phyloP scores from a whole-genome alignment of 139 green algal species.

The Chlorella sorokiniana region DNA sequence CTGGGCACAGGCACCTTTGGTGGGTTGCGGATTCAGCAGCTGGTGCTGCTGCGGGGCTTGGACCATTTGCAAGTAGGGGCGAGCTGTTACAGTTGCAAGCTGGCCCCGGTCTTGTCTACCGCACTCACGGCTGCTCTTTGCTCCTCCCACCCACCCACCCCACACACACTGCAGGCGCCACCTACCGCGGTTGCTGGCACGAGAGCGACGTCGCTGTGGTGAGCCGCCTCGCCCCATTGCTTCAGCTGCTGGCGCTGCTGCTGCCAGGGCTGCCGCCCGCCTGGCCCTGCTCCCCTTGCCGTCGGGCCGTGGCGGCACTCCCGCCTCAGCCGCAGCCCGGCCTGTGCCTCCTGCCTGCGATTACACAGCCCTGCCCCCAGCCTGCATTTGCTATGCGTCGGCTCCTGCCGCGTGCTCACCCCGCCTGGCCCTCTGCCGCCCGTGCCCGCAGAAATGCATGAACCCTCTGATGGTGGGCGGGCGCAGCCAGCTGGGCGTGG shows the following conservation, averaged over 20 bases:
- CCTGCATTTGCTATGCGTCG: too few relatives aligned
- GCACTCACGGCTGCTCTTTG: not conserved
- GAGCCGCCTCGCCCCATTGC: too few relatives aligned
- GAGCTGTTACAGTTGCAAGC: conserved; percentile 49
- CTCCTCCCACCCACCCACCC: not conserved
- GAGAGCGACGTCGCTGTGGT: conserved; percentile 52
- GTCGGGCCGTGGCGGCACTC: too few relatives aligned
- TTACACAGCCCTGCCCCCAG: too few relatives aligned
- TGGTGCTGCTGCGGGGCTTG: not conserved
- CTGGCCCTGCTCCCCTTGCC: too few relatives aligned
- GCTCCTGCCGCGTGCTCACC: too few relatives aligned
- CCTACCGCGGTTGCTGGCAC: conserved; percentile 66
- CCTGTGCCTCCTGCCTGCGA: too few relatives aligned
- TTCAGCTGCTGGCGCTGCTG: not conserved
- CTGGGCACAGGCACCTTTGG: conserved; percentile 35
- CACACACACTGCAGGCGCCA: conserved; percentile 16
- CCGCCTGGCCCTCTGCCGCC: too few relatives aligned
- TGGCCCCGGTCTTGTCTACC: not conserved
- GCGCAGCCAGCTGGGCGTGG: not conserved
- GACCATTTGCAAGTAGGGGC: conserved; percentile 12
- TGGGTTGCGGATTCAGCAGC: not conserved
- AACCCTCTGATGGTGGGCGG: conserved; percentile 48
- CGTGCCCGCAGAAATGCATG: conserved; percentile 57
- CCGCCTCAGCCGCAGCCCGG: too few relatives aligned
- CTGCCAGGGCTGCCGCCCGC: too few relatives aligned